phyloP scores from a whole-genome alignment of 148 eudicot species.

The Chenopodium berlandieri region DNA sequence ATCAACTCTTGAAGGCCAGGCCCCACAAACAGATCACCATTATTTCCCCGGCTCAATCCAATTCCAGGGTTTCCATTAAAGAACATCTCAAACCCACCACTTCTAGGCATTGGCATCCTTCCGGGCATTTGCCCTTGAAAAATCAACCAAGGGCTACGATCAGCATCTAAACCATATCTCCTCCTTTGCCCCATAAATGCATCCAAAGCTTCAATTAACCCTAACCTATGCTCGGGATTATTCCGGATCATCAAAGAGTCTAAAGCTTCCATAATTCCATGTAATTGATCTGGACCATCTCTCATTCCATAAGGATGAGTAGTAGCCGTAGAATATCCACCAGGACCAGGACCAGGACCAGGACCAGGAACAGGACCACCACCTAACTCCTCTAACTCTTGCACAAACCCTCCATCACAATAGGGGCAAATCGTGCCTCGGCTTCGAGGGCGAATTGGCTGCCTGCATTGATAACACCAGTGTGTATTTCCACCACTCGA shows the following conservation, averaged over 20 bases:
- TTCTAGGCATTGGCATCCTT: conserved; percentile 47
- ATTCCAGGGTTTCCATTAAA: conserved; percentile 57
- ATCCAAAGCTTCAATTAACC: conserved; percentile 57
- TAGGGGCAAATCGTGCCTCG: conserved; percentile 53
- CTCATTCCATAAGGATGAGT: conserved; percentile 19
- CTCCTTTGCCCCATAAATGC: conserved; percentile 66
- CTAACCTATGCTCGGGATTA: conserved; percentile 47
- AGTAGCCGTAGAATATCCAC: conserved; percentile 27
- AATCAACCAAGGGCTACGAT: conserved; percentile 58
- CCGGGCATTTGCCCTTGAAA: conserved; percentile 59
- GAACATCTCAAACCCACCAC: conserved; percentile 54
- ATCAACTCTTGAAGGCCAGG: conserved; percentile 78
- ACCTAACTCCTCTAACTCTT: conserved; percentile 60
- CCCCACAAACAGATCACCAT: conserved; percentile 61
- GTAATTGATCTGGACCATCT: conserved; percentile 43
- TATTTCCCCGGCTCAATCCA: conserved; percentile 52
- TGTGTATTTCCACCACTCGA: conserved; percentile 70
- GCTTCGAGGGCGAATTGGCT: conserved; percentile 49
- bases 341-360: background rate
- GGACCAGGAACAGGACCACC: conserved; percentile 1
- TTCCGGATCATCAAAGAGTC: conserved; percentile 32
- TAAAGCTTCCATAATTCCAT: conserved; percentile 55
- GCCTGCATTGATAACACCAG: conserved; percentile 83
- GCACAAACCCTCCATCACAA: conserved; percentile 79
- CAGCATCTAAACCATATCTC: conserved; percentile 49